Percentiles rank a stretch among this genome's conserved stretches.
phyloP scores from a whole-genome alignment of 371 early-diverging fungal genomes.

The Apophysomyces variabilis region DNA sequence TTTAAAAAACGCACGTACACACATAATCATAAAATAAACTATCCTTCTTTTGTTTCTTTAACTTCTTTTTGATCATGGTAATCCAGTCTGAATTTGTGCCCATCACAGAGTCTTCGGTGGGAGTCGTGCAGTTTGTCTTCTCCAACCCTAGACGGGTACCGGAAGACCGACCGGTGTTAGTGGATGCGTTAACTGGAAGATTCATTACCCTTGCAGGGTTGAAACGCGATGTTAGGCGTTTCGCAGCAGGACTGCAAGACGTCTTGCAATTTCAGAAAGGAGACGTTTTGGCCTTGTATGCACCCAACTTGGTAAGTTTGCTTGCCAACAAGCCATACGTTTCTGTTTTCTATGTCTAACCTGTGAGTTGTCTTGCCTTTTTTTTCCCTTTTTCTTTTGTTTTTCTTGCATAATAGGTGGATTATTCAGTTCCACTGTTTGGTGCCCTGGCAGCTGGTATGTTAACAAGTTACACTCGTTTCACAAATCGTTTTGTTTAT shows the following conservation, averaged over 20 bases:
- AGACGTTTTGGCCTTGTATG: conserved; percentile 20
- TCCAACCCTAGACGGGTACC: conserved; percentile 18
- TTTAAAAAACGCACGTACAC: neutral
- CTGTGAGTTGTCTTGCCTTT: no score
- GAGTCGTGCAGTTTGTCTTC: conserved; percentile 26
- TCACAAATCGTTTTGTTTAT: neutral
- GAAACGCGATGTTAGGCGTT: conserved; percentile 11
- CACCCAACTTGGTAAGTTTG: conserved; percentile 17
- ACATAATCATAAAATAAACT: neutral
- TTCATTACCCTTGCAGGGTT: neutral
- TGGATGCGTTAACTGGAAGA: conserved; percentile 2
- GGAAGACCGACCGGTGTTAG: conserved; percentile 7
- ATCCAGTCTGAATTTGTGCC: conserved; percentile 17
- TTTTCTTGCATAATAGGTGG: conserved; percentile 8
- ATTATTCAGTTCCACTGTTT: conserved; percentile 37
- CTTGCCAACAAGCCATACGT: no score
- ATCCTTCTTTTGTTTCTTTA: neutral
- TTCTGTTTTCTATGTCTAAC: no score
- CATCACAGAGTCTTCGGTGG: conserved; percentile 18
- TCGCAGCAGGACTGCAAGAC: neutral
- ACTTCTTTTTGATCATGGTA: conserved; percentile 18
- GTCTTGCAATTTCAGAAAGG: conserved; percentile 9
- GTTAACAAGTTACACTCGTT: neutral
- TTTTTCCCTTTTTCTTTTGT: neutral
- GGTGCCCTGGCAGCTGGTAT: conserved; percentile 46